phyloP scores from a whole-genome alignment of 257 asterid genomes.

The Ilex asprella region DNA sequence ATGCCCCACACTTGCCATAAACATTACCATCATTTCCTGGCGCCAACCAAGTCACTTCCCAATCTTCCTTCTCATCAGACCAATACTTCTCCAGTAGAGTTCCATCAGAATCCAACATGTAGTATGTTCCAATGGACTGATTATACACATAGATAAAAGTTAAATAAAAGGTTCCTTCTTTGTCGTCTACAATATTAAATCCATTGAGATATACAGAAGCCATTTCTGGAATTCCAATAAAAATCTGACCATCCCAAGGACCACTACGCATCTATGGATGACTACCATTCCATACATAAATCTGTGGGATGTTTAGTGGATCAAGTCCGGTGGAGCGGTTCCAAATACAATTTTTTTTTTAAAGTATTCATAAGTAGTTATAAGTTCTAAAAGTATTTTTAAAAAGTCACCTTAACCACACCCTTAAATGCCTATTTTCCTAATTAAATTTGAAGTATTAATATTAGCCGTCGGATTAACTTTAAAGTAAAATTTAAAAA shows the following conservation, averaged over 20 bases:
- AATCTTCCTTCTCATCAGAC: slow-evolving; percentile 2
- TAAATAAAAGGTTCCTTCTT: slow-evolving; percentile 5
- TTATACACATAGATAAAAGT: background rate
- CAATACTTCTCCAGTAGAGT: slow-evolving; percentile 1
- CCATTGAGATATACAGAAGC: slow-evolving; percentile 14
- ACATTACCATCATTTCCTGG: background rate
- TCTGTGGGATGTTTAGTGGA: slow-evolving; percentile 27
- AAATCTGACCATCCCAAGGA: slow-evolving; percentile 24
- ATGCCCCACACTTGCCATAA: slow-evolving; percentile 39
- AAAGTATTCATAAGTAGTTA: no score
- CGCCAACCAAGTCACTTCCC: slow-evolving; percentile 9
- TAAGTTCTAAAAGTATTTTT: no score
- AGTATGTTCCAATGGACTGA: background rate
- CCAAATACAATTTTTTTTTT: no score
- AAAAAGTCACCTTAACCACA: no score
- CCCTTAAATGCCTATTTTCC: no score
- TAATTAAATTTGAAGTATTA: no score
- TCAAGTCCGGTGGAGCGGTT: no score
- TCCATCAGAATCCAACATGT: slow-evolving; percentile 15
- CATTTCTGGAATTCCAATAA: slow-evolving; percentile 19
- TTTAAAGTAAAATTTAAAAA: no score
- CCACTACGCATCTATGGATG: slow-evolving; percentile 28
- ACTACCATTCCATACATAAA: slow-evolving; percentile 28
- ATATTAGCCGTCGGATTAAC: no score
- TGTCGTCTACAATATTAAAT: slow-evolving; percentile 1